Evolutionary conservation across 352 stramenopile species (phyloP), one percentile per base, ranked within the genome.

Genomic region (Phytophthora multivora): DNA sequence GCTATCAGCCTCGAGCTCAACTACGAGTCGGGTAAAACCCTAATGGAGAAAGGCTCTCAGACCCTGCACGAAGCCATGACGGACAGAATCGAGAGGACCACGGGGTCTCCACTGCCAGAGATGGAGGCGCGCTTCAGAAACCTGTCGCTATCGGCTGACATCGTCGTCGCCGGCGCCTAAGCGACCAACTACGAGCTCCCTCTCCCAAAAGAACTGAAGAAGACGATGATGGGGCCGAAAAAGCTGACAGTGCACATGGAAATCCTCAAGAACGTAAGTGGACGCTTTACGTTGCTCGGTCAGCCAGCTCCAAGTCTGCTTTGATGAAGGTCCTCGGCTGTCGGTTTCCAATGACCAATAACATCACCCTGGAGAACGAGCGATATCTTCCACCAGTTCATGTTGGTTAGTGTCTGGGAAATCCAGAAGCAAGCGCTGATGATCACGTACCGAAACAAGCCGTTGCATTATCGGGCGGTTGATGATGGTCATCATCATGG

Each of bases 371-470:
- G 38, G 69, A 78, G 30, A 69, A 69, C 7, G 50, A 69, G 72
- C 7, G 50, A 61, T 10, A 53, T 78, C 6, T 75, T 79, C 39
- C 66, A 76, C 16, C 70, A 73, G 51, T 51, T 25, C 9, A 68
- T 76, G 40, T 42, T 51, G 15, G 47, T 49, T 8, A 76, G 43
- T 31, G 70, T 61, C 25, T 43, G 62, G 21, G 55, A 66, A 13
- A 39, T 83, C 4, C 50, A 77, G 18, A 35, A 36, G 15, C 83
- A 89, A 3, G 71, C 91, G 43, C 56, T 90, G 36, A 76, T 80
- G 25, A 69, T 97, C 8, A 88, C 75, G 64, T 60, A 69, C 8
- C 71, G 75, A 16, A 82, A 87, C 63, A 76, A 71, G 33, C 54
- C 61, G 10, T 74, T 83, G n/a, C 26, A 48, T 82, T n/a, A 63